Conservation (phyloP, 2,329 filamentous ascomycete species). For the Trichoderma breve region DNA sequence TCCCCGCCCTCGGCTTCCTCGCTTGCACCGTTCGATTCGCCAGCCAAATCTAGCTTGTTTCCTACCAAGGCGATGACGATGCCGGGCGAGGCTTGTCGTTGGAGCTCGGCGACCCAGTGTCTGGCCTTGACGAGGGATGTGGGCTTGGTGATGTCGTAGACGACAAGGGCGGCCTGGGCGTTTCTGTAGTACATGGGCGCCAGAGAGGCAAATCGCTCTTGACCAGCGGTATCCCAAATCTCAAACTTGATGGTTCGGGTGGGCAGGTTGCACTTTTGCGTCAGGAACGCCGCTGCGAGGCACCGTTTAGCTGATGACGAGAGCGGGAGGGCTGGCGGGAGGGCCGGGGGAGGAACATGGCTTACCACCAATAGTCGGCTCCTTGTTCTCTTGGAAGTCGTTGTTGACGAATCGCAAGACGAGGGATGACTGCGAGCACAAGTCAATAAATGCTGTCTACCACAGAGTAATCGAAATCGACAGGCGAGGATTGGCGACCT, state of each 20-base stretch:
- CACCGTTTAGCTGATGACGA: not conserved
- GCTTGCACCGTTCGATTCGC: slow-evolving; percentile 51
- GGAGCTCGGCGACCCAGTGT: slow-evolving; percentile 97
- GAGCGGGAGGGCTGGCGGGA: slow-evolving; percentile 16
- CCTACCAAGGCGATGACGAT: slow-evolving; percentile 97
- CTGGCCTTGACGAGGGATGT: slow-evolving; percentile 95
- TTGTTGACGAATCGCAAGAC: slow-evolving; percentile 99
- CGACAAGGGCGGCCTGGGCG: slow-evolving; percentile 92
- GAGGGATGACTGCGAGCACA: slow-evolving; percentile 72
- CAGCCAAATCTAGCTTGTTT: slow-evolving; percentile 91
- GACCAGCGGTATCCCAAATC: slow-evolving; percentile 98
- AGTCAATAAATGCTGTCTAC: slow-evolving; percentile 25
- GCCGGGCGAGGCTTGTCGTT: slow-evolving; percentile 90
- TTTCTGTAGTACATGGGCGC: slow-evolving; percentile 99
- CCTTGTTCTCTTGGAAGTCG: slow-evolving; percentile 99
- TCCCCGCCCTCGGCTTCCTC: slow-evolving; percentile 59
- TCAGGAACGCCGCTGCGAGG: slow-evolving; percentile 82
- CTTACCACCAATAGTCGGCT: slow-evolving; percentile 95
- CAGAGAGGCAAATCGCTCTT: slow-evolving; percentile 94
- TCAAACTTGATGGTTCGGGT: slow-evolving; percentile 89
- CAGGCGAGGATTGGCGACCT: slow-evolving; percentile 58
- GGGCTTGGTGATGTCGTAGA: slow-evolving; percentile 97
- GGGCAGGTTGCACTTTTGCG: slow-evolving; percentile 96
- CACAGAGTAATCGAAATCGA: not conserved
- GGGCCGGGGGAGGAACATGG: slow-evolving; percentile 18